phyloP scores from a whole-genome alignment of 441 rosid genomes.

The Euphorbia schlechtendalii region DNA sequence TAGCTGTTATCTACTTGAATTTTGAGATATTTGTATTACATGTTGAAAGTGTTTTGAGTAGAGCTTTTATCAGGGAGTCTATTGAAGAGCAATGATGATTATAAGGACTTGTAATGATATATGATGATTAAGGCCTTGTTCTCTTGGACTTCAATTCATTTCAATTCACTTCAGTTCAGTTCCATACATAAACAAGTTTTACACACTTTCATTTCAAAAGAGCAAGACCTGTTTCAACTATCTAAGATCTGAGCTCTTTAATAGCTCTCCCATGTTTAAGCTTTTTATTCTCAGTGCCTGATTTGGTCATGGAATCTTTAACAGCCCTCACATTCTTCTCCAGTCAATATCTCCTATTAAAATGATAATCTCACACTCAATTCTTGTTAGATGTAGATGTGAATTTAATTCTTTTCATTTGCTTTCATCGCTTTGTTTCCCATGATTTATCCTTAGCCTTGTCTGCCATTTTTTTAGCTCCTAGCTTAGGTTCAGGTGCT shows the following conservation, averaged over 20 bases:
- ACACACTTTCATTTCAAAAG: too few species aligned
- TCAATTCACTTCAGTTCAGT: too few species aligned
- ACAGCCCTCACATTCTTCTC: neutral
- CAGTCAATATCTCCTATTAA: too few species aligned
- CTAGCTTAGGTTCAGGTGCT: neutral
- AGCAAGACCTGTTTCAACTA: conserved; percentile 8
- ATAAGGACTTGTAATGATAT: conserved; percentile 18
- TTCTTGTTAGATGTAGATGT: too few species aligned
- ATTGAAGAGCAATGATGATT: conserved; percentile 13
- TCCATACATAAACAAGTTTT: too few species aligned
- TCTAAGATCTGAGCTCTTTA: conserved; percentile 11
- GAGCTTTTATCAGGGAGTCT: neutral
- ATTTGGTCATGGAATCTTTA: too few species aligned
- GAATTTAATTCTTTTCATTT: neutral
- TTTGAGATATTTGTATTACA: neutral
- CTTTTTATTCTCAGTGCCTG: too few species aligned
- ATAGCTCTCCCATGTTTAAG: neutral
- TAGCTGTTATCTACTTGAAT: neutral
- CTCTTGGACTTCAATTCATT: too few species aligned
- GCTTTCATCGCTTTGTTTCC: neutral
- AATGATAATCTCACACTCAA: too few species aligned
- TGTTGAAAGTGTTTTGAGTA: neutral
- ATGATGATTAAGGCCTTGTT: conserved; percentile 6
- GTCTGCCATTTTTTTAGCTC: neutral
- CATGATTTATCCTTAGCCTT: neutral